Conservation (phyloP, 257 asterid species). For the Solanum rostratum region DNA sequence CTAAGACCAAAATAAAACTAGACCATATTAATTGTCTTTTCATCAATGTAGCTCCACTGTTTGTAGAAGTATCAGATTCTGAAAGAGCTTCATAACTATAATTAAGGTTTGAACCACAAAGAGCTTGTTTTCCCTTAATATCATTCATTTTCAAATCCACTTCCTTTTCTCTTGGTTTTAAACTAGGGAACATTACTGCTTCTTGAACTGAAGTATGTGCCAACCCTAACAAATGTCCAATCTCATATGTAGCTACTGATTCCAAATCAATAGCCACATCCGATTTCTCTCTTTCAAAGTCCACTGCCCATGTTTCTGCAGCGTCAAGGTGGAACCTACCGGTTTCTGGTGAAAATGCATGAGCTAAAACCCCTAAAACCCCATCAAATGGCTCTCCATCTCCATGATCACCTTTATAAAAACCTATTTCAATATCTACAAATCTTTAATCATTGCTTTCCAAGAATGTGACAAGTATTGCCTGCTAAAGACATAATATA, state of each 20-base stretch:
- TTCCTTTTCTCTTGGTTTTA: conserved; percentile 56
- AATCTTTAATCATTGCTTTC: conserved; percentile 43
- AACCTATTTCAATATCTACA: conserved; percentile 72
- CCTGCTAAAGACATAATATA: background rate
- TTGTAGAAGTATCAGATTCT: conserved; percentile 43
- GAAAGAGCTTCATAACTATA: conserved; percentile 31
- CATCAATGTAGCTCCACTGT: conserved; percentile 10
- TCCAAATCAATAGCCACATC: conserved; percentile 69
- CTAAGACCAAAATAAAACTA: background rate
- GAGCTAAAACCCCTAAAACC: conserved; percentile 68
- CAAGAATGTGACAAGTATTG: conserved; percentile 31
- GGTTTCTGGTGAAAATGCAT: conserved; percentile 76
- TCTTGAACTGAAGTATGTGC: conserved; percentile 44
- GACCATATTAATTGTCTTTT: background rate
- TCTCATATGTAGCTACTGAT: conserved; percentile 89
- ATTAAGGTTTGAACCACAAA: conserved; percentile 74
- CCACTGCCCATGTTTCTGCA: conserved; percentile 88
- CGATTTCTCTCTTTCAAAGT: conserved; percentile 34
- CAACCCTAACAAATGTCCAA: conserved; percentile 74
- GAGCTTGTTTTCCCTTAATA: conserved; percentile 55
- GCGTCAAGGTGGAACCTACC: conserved; percentile 85
- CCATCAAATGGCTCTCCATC: conserved; percentile 88
- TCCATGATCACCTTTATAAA: conserved; percentile 67
- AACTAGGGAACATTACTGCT: conserved; percentile 83
- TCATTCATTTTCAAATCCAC: conserved; percentile 53